These are phyloP conservation scores for Metschnikowia picachoensis DNA, from an alignment of 805 yeast genomes.

Conservation along the genomic window DNA sequence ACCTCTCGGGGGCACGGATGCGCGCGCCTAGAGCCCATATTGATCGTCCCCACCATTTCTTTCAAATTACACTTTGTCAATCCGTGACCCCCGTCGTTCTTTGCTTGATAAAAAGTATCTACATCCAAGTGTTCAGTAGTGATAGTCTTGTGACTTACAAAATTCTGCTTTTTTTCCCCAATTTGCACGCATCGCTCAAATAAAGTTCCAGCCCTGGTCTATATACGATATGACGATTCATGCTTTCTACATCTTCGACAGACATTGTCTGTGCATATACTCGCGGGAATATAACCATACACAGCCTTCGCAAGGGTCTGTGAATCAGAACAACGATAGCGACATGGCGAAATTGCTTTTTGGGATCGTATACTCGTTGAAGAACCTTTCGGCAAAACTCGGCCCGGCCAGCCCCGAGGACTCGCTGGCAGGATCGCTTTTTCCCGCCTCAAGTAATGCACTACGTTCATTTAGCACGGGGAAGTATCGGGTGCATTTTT, in stretches of 20 bases:
- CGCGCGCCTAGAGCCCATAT: too few species aligned
- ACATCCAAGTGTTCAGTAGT: too few species aligned
- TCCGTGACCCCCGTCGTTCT: too few species aligned
- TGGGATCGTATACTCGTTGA: conserved; percentile 77
- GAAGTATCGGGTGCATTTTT: conserved; percentile 72
- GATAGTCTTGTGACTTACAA: too few species aligned
- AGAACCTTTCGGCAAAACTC: conserved; percentile 64
- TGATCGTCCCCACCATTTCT: too few species aligned
- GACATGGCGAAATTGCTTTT: conserved; percentile 78
- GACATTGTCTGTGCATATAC: conserved; percentile 87
- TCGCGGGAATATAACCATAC: conserved; percentile 49
- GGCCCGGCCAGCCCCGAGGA: conserved; percentile 26
- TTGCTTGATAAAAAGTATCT: too few species aligned
- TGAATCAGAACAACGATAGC: conserved; percentile 54
- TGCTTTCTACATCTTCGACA: conserved; percentile 87
- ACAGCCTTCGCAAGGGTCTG: conserved; percentile 14
- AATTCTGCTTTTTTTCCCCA: too few species aligned
- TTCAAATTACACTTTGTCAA: too few species aligned
- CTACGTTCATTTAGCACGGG: conserved; percentile 65
- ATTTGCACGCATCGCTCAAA: too few species aligned
- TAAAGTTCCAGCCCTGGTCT: too few species aligned
- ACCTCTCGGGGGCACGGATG: too few species aligned
- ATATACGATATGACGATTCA: conserved; percentile 55
- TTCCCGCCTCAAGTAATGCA: conserved; percentile 22
- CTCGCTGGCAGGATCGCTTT: conserved; percentile 2